These are phyloP conservation scores for Torrubiella hemipterigena DNA, from an alignment of 2,329 filamentous ascomycete genomes.

Conservation along the genomic window DNA sequence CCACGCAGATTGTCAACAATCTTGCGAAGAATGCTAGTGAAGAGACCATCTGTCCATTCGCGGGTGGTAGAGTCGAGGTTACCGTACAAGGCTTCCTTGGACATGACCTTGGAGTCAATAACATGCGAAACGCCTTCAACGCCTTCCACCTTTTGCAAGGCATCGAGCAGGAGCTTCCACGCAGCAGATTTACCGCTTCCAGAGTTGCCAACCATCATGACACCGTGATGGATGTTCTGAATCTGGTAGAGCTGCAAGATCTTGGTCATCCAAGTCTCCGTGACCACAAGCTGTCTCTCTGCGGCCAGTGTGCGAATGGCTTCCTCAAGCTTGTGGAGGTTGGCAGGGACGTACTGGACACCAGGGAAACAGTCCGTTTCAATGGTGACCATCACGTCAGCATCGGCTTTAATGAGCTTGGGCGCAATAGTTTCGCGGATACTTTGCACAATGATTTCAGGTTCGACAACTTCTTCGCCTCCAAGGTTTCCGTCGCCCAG, in stretches of 20 bases:
- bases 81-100: constrained; percentile 93
- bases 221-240: constrained; percentile 93
- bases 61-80: constrained; percentile 92
- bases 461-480: constrained; percentile 68
- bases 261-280: constrained; percentile 95
- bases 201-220: constrained; percentile 99
- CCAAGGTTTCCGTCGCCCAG: constrained; percentile 47
- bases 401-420: constrained; percentile 88
- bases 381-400: constrained; percentile 74
- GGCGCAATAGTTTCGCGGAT: constrained; percentile 96
- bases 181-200: constrained; percentile 95
- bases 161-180: constrained; percentile 86
- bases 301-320: constrained; percentile 74
- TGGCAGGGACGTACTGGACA: constrained; percentile 83
- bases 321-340: constrained; percentile 64
- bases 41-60: constrained; percentile 97
- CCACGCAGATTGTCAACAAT: constrained; percentile 98
- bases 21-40: constrained; percentile 94
- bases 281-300: constrained; percentile 80
- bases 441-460: constrained; percentile 97
- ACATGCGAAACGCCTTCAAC: constrained; percentile 93
- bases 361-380: constrained; percentile 84
- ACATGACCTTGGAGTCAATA: constrained; percentile 99
- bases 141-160: constrained; percentile 79
- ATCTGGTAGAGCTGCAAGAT: constrained; percentile 96